These are phyloP conservation scores for Meredithiella fracta DNA, from an alignment of 2,329 filamentous ascomycete species.

Conservation along the genomic window DNA sequence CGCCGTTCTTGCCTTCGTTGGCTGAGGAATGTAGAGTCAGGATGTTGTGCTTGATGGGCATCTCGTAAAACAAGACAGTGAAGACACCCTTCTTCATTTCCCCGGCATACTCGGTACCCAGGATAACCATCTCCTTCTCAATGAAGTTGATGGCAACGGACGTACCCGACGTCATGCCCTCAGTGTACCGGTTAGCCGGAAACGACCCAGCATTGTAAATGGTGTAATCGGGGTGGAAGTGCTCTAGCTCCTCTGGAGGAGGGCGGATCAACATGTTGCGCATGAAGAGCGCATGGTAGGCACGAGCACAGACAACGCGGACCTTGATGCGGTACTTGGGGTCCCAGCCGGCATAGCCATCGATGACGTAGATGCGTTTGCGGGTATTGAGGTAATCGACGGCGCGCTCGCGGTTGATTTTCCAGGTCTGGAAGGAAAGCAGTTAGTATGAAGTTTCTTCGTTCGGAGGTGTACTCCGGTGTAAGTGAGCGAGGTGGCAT, in stretches of 20 bases:
- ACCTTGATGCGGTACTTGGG: slow-evolving; percentile 96
- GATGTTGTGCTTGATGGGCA: slow-evolving; percentile 99
- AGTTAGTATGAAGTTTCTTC: too few relatives aligned
- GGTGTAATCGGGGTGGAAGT: slow-evolving; percentile 98
- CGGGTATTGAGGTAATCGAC: slow-evolving; percentile 98
- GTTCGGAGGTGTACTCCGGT: background rate
- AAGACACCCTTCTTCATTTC: slow-evolving; percentile 98
- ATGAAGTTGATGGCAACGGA: slow-evolving; percentile 98
- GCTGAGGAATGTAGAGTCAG: slow-evolving; percentile 95
- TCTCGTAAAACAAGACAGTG: slow-evolving; percentile 99
- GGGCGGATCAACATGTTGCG: slow-evolving; percentile 99
- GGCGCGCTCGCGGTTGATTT: slow-evolving; percentile 97
- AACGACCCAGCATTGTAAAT: slow-evolving; percentile 99
- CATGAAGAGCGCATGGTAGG: slow-evolving; percentile 99
- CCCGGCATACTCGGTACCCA: slow-evolving; percentile 95
- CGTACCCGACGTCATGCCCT: slow-evolving; percentile 96
- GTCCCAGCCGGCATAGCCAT: slow-evolving; percentile 96
- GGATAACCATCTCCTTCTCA: slow-evolving; percentile 99
- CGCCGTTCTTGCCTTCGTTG: slow-evolving; percentile 86
- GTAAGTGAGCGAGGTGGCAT: background rate
- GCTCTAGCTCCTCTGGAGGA: slow-evolving; percentile 73
- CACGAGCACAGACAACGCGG: slow-evolving; percentile 92
- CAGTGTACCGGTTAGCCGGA: slow-evolving; percentile 94
- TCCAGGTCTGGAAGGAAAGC: slow-evolving; percentile 88
- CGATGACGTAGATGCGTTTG: slow-evolving; percentile 95